Evolutionary conservation across 1,284 basidiomycete genomes (phyloP), one percentile per base, ranked within the genome.

Genomic region (Volvariella volvacea): DNA sequence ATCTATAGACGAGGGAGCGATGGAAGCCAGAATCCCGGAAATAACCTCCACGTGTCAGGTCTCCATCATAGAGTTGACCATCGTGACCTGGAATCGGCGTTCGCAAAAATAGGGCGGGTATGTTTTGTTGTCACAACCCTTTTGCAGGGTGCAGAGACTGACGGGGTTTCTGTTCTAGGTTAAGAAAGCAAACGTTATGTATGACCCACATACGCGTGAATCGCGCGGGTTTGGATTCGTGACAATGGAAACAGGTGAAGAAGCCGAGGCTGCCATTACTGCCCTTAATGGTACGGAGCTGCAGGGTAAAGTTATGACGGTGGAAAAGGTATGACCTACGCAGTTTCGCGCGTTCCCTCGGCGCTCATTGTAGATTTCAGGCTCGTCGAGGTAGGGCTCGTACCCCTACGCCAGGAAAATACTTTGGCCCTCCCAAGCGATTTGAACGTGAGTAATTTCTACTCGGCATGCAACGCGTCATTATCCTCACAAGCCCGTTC

Each of bases 191-290:
- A 88, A 92, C 48, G 85, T 98, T 65, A 97, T 97, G 92, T 87
- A 88, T 58, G 95, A 99, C 70, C 94, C 95, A 21, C 95, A 97
- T 69, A 86, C 88, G 49, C 86, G 91, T 57, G 94, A 97, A 60
- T 93, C 92, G 45, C 90, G 95, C 59, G 95, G 94, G 31, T 98
- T 99, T 57, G 95, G 92, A 37, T 99, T 99, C 65, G 95, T 99
- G 58, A 97, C 92, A 46, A 94, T 95, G 83, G 89, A 92, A 61
- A 76, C 77, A 30, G 63, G 58, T 34, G 90, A 92, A 54, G 93
- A 96, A 57, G 95, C 94, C 3, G 88, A 94, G 44, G 87, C 88
- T 41, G 92, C 89, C 42, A 84, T 97, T 54, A 78, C 85, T 25
- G 85, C 82, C 7, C 70, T 97, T 53, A 88, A 92, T 62, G 78